Evolutionary conservation across 2,329 filamentous ascomycete genomes (phyloP), one percentile per base, ranked within the genome.

Genomic region (Colletotrichum acutatum): DNA sequence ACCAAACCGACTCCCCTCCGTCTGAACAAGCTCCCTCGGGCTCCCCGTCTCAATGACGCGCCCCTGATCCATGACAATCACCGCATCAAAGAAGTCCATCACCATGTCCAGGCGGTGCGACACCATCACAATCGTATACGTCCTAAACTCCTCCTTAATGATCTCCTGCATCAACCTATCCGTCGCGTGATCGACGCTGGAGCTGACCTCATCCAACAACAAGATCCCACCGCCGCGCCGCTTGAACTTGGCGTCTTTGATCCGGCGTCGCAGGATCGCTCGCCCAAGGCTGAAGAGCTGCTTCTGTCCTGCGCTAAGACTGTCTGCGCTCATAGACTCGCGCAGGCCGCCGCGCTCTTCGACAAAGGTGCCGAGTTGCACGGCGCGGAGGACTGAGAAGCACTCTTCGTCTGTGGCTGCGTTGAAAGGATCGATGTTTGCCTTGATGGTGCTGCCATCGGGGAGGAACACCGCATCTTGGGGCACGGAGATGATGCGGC

Each of bases 251-350:
- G 63, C 63, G 6, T 65, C 69, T 74, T 87, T 85, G 2, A 84
- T 81, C 22, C 76, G 60, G 1, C 77, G 73, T 1, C 85, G 80
- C 19, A 91, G 78, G 37, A 91, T 82, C 0, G 88, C 90, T 5
- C 89, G 80, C 1, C 88, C 90, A 9, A 92, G 82, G 76, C 87
- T 90, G 77, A 92, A 90, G 0, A 92, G 83, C 77, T 92, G 90
- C 61, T 84, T 84, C 77, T 91, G 89, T 0, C 90, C 90, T 68
- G 87, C 86, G 9, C 84, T 86, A 6, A 90, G 80, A 64, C 83
- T 82, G 16, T 86, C 81, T 3, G 83, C 79, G 26, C 83, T 81
- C 63, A 90, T 82, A n/a, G 68, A 74, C 1, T 75, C 77, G 8
- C 72, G 67, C 0, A 82, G 68, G 0, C 79, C 80, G 1, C 80